Conservation (phyloP, 2,329 filamentous ascomycete genomes). For the Scolecobasidium constrictum region DNA sequence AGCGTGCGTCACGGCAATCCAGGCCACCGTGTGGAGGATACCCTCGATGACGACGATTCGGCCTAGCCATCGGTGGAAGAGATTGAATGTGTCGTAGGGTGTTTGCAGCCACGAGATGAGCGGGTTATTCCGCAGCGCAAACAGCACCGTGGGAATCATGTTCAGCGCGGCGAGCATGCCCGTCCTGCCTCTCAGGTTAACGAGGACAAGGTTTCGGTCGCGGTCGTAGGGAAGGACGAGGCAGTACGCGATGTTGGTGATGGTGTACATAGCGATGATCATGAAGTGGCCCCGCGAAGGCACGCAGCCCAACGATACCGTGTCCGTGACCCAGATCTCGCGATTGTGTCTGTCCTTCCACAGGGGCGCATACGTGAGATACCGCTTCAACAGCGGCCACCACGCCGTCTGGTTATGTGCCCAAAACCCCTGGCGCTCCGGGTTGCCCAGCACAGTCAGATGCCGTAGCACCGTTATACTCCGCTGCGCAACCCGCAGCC, state of each 20-base stretch:
- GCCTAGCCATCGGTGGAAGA: conserved; percentile 75
- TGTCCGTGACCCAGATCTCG: conserved; percentile 57
- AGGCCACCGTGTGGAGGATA: conserved; percentile 60
- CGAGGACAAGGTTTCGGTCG: conserved; percentile 48
- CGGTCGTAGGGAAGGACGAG: conserved; percentile 51
- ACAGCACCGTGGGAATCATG: conserved; percentile 80
- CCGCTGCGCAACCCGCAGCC: conserved; percentile 31
- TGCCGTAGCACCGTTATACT: conserved; percentile 33
- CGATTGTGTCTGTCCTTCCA: conserved; percentile 66
- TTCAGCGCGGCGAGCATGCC: conserved; percentile 80
- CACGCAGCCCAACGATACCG: conserved; percentile 63
- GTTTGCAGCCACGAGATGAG: conserved; percentile 72
- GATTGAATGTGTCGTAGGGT: conserved; percentile 94
- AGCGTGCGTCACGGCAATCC: conserved; percentile 52
- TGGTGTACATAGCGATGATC: conserved; percentile 56
- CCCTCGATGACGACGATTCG: conserved; percentile 60
- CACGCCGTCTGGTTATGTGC: conserved; percentile 30
- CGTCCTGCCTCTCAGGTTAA: conserved; percentile 75
- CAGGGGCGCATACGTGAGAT: conserved; percentile 60
- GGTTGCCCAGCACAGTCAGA: conserved; percentile 31
- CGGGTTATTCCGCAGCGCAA: conserved; percentile 88
- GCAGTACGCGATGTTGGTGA: conserved; percentile 68
- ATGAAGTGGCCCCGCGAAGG: conserved; percentile 69
- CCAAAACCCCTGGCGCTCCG: conserved; percentile 32
- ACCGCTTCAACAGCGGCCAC: conserved; percentile 51